phyloP scores from a whole-genome alignment of 2,329 filamentous ascomycete species.

The Chaetomiaceae sp. region DNA sequence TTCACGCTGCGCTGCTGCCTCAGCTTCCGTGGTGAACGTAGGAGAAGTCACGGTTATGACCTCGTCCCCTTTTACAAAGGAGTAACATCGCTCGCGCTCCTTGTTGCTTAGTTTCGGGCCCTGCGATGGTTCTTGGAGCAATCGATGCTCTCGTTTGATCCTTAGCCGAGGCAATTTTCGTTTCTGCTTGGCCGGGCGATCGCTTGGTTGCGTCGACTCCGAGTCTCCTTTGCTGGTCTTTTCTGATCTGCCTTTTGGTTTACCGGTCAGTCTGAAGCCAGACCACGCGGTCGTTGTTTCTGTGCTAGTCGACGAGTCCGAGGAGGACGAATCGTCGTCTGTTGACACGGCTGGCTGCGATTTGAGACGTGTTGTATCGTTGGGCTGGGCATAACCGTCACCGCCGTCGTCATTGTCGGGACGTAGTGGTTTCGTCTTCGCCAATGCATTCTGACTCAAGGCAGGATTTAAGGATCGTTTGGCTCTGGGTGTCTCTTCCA shows the following conservation, averaged over 20 bases:
- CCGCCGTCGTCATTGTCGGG: too few relatives aligned
- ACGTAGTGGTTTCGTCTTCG: too few relatives aligned
- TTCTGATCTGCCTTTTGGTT: background rate
- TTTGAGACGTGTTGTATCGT: background rate
- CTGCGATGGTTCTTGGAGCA: background rate
- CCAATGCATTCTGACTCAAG: background rate
- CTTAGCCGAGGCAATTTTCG: background rate
- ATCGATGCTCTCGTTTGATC: background rate
- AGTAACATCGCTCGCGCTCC: background rate
- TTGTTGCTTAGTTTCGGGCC: background rate
- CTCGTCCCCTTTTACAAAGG: constrained; percentile 13
- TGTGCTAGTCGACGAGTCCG: background rate
- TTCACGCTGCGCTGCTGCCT: background rate
- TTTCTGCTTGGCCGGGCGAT: background rate
- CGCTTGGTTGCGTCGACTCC: background rate
- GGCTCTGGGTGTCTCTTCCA: background rate
- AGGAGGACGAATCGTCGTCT: constrained; percentile 2
- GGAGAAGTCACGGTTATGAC: constrained; percentile 7
- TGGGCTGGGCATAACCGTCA: background rate
- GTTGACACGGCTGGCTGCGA: background rate
- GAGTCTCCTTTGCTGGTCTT: background rate
- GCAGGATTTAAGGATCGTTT: too few relatives aligned
- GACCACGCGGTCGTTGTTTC: background rate
- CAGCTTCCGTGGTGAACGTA: background rate
- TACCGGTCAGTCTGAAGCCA: background rate